Base-by-base conservation (phyloP, 163 green algal species). In the Scenedesmus sp. region DNA sequence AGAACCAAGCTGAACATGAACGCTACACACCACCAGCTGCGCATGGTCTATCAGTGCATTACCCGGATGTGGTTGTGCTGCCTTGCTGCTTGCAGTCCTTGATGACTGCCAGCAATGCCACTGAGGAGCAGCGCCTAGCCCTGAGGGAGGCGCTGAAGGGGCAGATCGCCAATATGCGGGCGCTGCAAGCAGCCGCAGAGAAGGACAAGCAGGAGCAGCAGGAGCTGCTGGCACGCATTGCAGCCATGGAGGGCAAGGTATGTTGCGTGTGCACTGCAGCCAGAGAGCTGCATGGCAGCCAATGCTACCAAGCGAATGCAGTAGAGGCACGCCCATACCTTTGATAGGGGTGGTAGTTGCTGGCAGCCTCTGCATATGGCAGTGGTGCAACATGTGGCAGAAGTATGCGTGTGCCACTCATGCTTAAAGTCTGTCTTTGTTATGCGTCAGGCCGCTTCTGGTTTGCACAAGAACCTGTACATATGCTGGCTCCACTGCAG, bases 241-340 rank as follows among this genome's bases (percentile, higher is more conserved):
- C 86, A 62, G 94, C 94, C 16, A 96, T 97, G 94, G 94, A 97
- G 79, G 92, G 93, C 86, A 96, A 97, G 94, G 95, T 94, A 62
- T 70, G 84, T 4, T 70, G 54, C 23, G 23, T 23, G 64, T n/a
- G 16, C 66, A 70, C 5, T 74, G 16, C 62, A 73, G 12, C 34
- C 34, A 46, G 34, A 46, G 34, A 46, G 34, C 34, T 46, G 46
- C 46, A 23, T 6, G 23, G 23, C 64, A 52, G 3, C 59, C 59
- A 64, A 10, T 64, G 8, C 59, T 15, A 64, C 59, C 59, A 64
- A 64, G 9, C 2, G 59, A 15, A 64, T 64, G 7, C 59, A 10
- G 8, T 8, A 15, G 9, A 64, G 59, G 7, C 59, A 64, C 8
- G 7, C 8, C 59, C 59, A 64, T 46, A 0, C 34, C 34, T 46